Conservation (phyloP, 2,329 filamentous ascomycete genomes). For the Ophiostoma quercus region DNA sequence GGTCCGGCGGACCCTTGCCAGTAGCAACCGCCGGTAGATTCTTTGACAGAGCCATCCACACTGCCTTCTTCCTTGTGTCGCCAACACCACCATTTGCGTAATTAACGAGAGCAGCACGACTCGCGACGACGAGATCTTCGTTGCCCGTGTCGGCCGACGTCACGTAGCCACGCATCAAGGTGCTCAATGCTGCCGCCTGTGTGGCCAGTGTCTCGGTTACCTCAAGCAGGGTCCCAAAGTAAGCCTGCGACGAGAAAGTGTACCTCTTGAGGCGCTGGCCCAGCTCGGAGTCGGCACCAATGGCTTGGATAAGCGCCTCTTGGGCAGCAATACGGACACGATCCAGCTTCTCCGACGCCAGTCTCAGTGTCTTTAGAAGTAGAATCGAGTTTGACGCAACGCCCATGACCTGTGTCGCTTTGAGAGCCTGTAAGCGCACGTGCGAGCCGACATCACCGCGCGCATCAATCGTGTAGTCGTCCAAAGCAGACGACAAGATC, state of each 20-base stretch:
- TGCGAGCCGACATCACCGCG: constrained; percentile 86
- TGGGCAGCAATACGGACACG: constrained; percentile 69
- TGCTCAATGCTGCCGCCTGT: constrained; percentile 36
- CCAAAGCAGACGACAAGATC: constrained; percentile 56
- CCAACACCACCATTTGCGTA: constrained; percentile 35
- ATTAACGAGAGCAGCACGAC: constrained; percentile 58
- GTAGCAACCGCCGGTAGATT: constrained; percentile 42
- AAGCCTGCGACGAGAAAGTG: constrained; percentile 54
- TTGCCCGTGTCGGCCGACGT: constrained; percentile 74
- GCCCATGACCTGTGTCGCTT: constrained; percentile 61
- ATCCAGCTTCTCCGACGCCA: constrained; percentile 86
- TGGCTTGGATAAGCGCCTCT: constrained; percentile 44
- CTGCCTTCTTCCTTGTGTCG: constrained; percentile 2
- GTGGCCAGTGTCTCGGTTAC: constrained; percentile 35
- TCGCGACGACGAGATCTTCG: constrained; percentile 66
- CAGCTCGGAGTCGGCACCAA: constrained; percentile 21
- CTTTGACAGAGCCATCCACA: constrained; percentile 42
- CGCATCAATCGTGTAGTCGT: constrained; percentile 87
- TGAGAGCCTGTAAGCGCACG: constrained; percentile 73
- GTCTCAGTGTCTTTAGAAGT: constrained; percentile 53
- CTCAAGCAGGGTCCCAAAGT: constrained; percentile 52
- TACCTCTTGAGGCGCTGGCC: constrained; percentile 35
- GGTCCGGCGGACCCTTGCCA: constrained; percentile 52
- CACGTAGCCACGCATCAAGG: constrained; percentile 61
- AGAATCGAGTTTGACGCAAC: constrained; percentile 34